Evolutionary conservation across 352 stramenopile genomes (phyloP).

Genomic region (Globisporangium cystogenes): DNA sequence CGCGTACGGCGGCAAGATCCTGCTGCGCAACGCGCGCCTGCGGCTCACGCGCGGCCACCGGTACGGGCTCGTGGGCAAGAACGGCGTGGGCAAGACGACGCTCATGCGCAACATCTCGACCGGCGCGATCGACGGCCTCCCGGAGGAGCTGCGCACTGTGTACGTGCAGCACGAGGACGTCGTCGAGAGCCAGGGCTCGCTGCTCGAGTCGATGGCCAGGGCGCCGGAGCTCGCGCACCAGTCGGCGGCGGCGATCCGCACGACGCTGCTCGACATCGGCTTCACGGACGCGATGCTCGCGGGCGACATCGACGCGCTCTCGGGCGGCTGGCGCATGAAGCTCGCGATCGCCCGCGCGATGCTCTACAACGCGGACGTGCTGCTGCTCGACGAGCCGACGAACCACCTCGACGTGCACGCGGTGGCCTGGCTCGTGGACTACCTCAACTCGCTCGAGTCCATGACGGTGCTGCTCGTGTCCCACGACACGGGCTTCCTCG

Average conservation of each 20-base stretch:
- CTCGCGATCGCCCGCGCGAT: constrained; percentile 93
- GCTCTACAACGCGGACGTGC: constrained; percentile 94
- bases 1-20: constrained; percentile 91
- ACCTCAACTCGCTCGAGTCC: constrained; percentile 81
- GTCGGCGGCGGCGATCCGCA: too few species aligned
- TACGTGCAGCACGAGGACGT: constrained; percentile 95
- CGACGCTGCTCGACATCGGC: constrained; percentile 88
- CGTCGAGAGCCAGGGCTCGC: too few species aligned
- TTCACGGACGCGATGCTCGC: constrained; percentile 95
- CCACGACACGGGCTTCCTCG: constrained; percentile 97
- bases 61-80: constrained; percentile 94
- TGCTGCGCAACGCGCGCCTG: constrained; percentile 90
- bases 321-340: constrained; percentile 96
- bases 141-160: constrained; percentile 94
- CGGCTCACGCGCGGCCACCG: constrained; percentile 89
- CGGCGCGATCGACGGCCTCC: constrained; percentile 96
- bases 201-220: too few species aligned
- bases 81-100: constrained; percentile 94
- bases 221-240: constrained; percentile 88
- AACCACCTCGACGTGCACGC: constrained; percentile 94
- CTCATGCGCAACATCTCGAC: constrained; percentile 96
- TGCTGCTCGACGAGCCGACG: constrained; percentile 96
- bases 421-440: constrained; percentile 91
- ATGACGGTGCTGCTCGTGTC: constrained; percentile 94
- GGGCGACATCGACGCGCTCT: constrained; percentile 89